Conservation (phyloP, 192 early-diverging fungal species). For the Borealophlyctis nickersoniae region DNA sequence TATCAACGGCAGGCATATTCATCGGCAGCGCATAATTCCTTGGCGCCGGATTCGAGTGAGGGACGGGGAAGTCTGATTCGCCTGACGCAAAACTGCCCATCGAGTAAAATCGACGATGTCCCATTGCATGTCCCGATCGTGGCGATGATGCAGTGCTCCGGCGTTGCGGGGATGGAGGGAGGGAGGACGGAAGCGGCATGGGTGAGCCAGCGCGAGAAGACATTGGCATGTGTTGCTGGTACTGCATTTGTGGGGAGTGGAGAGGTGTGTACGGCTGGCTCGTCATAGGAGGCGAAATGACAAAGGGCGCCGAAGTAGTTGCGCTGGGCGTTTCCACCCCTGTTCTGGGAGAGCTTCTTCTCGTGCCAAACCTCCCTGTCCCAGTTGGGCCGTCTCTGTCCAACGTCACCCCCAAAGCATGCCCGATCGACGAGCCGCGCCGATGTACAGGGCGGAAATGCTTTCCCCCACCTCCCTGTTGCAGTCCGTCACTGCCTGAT, state of each 20-base stretch:
- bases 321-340: background rate
- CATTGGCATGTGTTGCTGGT: background rate
- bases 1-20: too few species aligned
- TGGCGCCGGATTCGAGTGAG: too few species aligned
- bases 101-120: slow-evolving; percentile 24
- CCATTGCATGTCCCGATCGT: background rate
- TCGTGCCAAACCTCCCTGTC: too few species aligned
- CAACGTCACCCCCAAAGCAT: background rate
- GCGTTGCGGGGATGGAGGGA: slow-evolving; percentile 12
- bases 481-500: too few species aligned
- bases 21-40: too few species aligned
- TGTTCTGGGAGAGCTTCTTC: too few species aligned
- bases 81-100: slow-evolving; percentile 7
- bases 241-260: background rate
- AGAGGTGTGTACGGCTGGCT: slow-evolving; percentile 1
- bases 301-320: background rate
- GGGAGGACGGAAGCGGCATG: slow-evolving; percentile 4
- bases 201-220: slow-evolving; percentile 2
- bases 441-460: slow-evolving; percentile 7
- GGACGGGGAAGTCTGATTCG: background rate
- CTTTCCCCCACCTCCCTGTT: background rate
- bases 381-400: too few species aligned
- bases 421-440: slow-evolving; percentile 13
- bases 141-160: background rate
- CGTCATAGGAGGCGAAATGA: background rate